Conservation (phyloP, 352 stramenopile species). For the Phytophthora sojae region DNA sequence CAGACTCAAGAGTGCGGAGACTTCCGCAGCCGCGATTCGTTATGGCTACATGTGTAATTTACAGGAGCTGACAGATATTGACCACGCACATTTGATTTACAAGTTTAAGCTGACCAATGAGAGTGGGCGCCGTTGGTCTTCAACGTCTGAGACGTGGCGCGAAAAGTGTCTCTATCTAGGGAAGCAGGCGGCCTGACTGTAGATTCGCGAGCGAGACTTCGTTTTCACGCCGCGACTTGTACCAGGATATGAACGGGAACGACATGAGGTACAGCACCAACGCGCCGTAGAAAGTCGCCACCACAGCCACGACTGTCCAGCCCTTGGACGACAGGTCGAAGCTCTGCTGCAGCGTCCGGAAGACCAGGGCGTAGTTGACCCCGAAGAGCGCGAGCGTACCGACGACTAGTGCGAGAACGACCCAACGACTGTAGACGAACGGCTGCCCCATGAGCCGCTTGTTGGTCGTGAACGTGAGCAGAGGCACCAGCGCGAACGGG, state of each 20-base stretch:
- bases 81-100: constrained; percentile 10
- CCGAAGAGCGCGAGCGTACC: constrained; percentile 57
- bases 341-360: constrained; percentile 50
- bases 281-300: constrained; percentile 21
- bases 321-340: constrained; percentile 32
- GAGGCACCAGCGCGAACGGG: constrained; percentile 85
- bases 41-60: constrained; percentile 20
- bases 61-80: constrained; percentile 5
- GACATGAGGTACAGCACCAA: constrained; percentile 31
- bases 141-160: constrained; percentile 12
- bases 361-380: constrained; percentile 74
- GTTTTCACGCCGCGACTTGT: constrained; percentile 3
- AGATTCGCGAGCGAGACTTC: background rate
- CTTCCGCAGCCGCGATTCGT: constrained; percentile 11
- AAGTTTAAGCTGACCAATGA: constrained; percentile 13
- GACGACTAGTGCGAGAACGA: constrained; percentile 41
- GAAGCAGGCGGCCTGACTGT: background rate
- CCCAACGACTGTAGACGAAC: constrained; percentile 35
- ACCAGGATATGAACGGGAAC: constrained; percentile 30
- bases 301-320: constrained; percentile 20
- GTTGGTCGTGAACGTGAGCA: constrained; percentile 79
- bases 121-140: background rate
- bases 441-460: constrained; percentile 68
- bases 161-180: constrained; percentile 7
- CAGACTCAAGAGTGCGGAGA: constrained; percentile 9